Percentiles rank a stretch among this genome's conserved stretches.
These are phyloP conservation scores for Trametes cinnabarina DNA, from an alignment of 768 basidiomycete species.

Conservation along the genomic window DNA sequence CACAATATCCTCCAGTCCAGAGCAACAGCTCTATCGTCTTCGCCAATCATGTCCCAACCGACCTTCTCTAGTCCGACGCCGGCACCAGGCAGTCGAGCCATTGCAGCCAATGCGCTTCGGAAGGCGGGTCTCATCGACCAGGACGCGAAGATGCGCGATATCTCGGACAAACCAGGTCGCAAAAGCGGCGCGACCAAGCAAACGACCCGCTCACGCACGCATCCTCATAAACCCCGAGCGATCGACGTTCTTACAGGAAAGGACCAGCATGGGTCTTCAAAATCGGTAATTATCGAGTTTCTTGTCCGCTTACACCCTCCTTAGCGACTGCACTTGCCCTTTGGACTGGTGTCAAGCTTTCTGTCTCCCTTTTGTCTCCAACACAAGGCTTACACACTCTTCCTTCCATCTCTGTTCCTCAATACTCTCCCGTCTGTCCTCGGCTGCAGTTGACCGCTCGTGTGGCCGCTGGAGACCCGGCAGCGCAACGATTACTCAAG, in stretches of 20 bases:
- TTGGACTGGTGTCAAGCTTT: conserved; percentile 21
- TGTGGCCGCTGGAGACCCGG: conserved; percentile 40
- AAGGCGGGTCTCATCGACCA: conserved; percentile 71
- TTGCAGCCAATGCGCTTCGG: conserved; percentile 63
- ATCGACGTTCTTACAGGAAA: conserved; percentile 49
- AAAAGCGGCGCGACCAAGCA: conserved; percentile 60
- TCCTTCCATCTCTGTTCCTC: conserved; percentile 26
- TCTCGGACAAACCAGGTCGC: conserved; percentile 64
- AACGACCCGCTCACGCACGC: conserved; percentile 47
- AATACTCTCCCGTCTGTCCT: conserved; percentile 31
- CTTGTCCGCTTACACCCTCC: conserved; percentile 29
- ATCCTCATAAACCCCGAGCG: conserved; percentile 57
- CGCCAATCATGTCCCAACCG: conserved; percentile 20
- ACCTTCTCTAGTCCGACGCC: conserved; percentile 66
- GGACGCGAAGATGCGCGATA: conserved; percentile 76
- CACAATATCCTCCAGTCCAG: conserved; percentile 8
- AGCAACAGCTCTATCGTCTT: conserved; percentile 7
- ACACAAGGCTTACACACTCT: conserved; percentile 41
- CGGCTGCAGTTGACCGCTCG: conserved; percentile 42
- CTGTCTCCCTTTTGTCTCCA: conserved; percentile 30
- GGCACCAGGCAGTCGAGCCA: conserved; percentile 52
- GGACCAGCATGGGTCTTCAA: conserved; percentile 47
- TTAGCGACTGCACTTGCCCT: conserved; percentile 18
- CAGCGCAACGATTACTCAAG: conserved; percentile 1
- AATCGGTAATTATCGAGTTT: conserved; percentile 62